These are phyloP conservation scores for Gardenia jasminoides DNA, from an alignment of 257 asterid species.

Conservation along the genomic window DNA sequence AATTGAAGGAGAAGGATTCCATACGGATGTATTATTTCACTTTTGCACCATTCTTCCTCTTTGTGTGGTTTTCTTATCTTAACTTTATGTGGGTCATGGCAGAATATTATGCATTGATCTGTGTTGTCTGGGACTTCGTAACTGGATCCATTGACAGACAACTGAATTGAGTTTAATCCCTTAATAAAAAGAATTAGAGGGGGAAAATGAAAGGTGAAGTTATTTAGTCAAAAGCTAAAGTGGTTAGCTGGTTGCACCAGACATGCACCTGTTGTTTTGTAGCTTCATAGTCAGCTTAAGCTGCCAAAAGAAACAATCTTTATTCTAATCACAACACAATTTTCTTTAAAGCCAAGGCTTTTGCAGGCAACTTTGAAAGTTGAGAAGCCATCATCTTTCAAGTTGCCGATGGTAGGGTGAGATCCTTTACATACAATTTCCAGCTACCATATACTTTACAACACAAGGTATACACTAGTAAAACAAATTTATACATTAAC, in stretches of 20 bases:
- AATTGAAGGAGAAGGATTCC: constrained; percentile 23
- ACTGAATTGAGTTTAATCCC: neutral
- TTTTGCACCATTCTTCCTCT: neutral
- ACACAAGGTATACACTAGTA: too few species aligned
- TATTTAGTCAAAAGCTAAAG: constrained; percentile 14
- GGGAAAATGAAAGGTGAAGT: neutral
- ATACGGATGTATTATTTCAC: constrained; percentile 23
- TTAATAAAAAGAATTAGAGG: neutral
- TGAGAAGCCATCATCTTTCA: constrained; percentile 5
- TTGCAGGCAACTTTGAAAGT: neutral
- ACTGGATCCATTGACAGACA: neutral
- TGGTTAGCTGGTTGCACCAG: constrained; percentile 18
- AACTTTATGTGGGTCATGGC: constrained; percentile 14
- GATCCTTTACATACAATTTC: too few species aligned
- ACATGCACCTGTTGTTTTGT: constrained; percentile 16
- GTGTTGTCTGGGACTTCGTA: neutral
- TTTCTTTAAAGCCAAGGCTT: constrained; percentile 15
- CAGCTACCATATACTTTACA: too few species aligned
- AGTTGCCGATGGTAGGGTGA: neutral
- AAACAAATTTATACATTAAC: too few species aligned
- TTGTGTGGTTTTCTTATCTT: neutral
- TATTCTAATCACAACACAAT: constrained; percentile 3
- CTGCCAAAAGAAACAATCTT: constrained; percentile 6
- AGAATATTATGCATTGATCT: constrained; percentile 21
- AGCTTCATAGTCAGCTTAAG: constrained; percentile 4